phyloP scores from a whole-genome alignment of 345 rosid species.

The Lepidium africanum region DNA sequence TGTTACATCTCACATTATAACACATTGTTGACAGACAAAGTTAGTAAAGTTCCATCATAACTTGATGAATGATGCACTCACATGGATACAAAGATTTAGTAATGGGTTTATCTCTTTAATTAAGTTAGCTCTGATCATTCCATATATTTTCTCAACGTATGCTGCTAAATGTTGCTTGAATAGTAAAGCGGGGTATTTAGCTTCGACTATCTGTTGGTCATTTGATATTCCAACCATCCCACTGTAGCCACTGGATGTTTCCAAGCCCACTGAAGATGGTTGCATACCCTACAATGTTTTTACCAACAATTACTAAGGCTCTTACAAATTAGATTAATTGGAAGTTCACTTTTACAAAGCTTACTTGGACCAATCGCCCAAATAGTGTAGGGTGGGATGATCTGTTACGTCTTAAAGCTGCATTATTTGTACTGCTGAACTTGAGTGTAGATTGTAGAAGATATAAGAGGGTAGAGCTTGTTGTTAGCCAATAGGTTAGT shows the following conservation, averaged over 20 bases:
- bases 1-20: conserved; percentile 16
- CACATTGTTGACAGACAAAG: not conserved
- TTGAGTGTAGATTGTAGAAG: conserved; percentile 54
- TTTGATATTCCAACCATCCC: conserved; percentile 45
- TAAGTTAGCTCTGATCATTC: conserved; percentile 52
- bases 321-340: not conserved
- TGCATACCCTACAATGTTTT: conserved; percentile 35
- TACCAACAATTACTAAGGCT: not conserved
- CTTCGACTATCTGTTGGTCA: conserved; percentile 48
- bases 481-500: conserved; percentile 60
- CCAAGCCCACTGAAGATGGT: conserved; percentile 38
- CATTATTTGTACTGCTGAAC: conserved; percentile 39
- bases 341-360: conserved; percentile 15
- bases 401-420: conserved; percentile 36
- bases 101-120: conserved; percentile 61
- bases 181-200: conserved; percentile 64
- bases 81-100: conserved; percentile 58
- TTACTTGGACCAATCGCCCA: conserved; percentile 44
- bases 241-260: conserved; percentile 50
- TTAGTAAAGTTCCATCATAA: not conserved
- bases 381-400: conserved; percentile 37
- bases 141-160: conserved; percentile 60
- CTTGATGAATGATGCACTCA: conserved; percentile 16
- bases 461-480: conserved; percentile 52
- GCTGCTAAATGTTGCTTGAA: conserved; percentile 74